Conservation (phyloP, 2,329 filamentous ascomycete genomes). For the Fusarium euwallaceae region DNA sequence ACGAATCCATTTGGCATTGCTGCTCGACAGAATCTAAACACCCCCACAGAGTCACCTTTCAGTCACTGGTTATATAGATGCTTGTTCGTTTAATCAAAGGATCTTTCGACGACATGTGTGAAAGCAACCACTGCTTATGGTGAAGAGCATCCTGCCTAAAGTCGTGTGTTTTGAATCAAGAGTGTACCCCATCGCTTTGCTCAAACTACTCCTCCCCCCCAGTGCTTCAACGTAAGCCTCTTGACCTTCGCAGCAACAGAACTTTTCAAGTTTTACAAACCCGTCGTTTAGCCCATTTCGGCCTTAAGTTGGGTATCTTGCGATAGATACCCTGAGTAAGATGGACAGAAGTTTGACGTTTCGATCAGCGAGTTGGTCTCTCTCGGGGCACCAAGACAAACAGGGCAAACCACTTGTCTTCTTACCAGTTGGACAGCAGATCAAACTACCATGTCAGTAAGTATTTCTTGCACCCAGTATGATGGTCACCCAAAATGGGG, state of each 20-base stretch:
- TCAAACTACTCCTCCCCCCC: too few species aligned
- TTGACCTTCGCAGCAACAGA: not conserved
- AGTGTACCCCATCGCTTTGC: not conserved
- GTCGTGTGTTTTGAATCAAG: not conserved
- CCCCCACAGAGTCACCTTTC: not conserved
- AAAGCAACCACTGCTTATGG: not conserved
- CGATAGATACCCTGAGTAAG: too few species aligned
- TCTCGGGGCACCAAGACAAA: not conserved
- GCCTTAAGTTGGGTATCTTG: too few species aligned
- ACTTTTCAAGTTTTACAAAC: not conserved
- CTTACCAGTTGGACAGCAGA: not conserved
- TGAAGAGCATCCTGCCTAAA: not conserved
- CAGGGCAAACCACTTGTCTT: not conserved
- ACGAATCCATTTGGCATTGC: not conserved
- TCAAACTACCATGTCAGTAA: not conserved
- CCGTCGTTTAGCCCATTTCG: too few species aligned
- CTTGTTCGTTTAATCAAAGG: not conserved
- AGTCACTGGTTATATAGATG: not conserved
- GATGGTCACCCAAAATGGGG: not conserved
- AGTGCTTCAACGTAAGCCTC: not conserved
- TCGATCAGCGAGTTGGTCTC: not conserved
- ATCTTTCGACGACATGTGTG: not conserved
- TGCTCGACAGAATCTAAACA: not conserved
- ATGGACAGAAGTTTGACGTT: too few species aligned
- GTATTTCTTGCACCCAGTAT: not conserved